Base-by-base conservation (phyloP, 2,329 filamentous ascomycete genomes). In the Arthrobotrys entomopaga region DNA sequence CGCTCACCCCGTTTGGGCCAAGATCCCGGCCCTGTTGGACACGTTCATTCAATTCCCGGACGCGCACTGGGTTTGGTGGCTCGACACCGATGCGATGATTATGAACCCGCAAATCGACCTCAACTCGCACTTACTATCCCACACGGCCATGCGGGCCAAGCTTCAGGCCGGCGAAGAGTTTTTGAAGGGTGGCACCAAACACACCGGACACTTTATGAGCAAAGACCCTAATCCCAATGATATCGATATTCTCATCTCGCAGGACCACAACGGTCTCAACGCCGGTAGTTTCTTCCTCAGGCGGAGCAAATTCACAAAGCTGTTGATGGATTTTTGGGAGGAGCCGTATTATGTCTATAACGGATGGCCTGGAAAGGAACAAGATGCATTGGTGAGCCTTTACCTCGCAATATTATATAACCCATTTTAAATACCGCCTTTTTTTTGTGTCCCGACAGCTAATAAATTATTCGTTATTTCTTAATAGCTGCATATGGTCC, bases 1-100 rank as follows among this genome's bases (percentile, higher is more conserved):
- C 15, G 79, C 80, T 2, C 80, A 81, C 54, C 78, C 81, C 26
- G 81, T 77, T 3, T 83, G 81, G 81, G 80, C 79, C 63, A 82
- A 83, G 72, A 81, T 83, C 34, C 81, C 81, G 48, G 80, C 81
- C 34, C 79, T 83, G 19, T 77, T 81, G 46, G 81, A 83, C 70
- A 80, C 81, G 5, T 82, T 82, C 76, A 79, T 80, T 59, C 79
- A 80, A 8, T 78, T 80, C 74, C 81, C 82, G 1, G 77, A 78
- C 16, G 80, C 80, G 50, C 80, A 83, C 73, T 83, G 82, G 82
- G 76, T 83, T 48, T 82, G 81, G 80, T 81, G 82, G 70, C 78
- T 82, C 60, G 81, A 83, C 76, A 79, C 81, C 38, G 81, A 83
- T 77, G 81, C 82, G 22, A 80, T 83, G 66, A 77, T 83, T 50